Base-by-base conservation (phyloP, 1,284 basidiomycete species). In the Ustilago lituana region DNA sequence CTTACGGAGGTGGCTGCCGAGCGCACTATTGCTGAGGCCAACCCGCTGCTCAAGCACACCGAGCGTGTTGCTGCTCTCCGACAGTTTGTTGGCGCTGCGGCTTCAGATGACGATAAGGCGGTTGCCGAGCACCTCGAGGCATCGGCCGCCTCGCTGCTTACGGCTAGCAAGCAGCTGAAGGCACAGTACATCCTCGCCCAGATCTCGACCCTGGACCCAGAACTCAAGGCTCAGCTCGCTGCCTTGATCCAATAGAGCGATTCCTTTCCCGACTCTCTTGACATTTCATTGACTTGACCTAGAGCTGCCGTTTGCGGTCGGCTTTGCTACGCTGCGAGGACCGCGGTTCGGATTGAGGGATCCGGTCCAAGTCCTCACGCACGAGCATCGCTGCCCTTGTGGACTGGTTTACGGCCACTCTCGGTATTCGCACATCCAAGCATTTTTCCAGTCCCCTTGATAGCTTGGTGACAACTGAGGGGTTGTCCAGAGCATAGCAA, bases 1-100 rank as follows among this genome's bases (percentile, higher is more conserved):
- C 75, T 87, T 41, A 56, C 63, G 33, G 81, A 82, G 60, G 71
- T 72, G 17, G 61, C 65, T 22, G 71, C 68, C 29, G 57, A 66
- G 44, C 58, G 56, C 7, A 54, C 63, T 23, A 61, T 84, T 33
- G 73, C 61, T 3, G 67, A 50, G 23, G 83, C 82, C 38, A 73
- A 83, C 73, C 67, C 80, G 20, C 26, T 68, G 26, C 72, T 84
- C 55, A 74, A 74, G 40, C 74, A 76, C 29, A 51, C 57, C 38
- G 76, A 76, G 27, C 62, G 75, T 19, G 40, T 75, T 32, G 74
- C 59, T 31, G 63, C 67, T 26, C 51, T 83, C 49, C 57, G 69
- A 27, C 63, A 54, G 38, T 52, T 77, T 33, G 48, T 77, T 38
- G 64, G 68, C 12, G 59, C 73, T 33, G 78, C 77, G 38, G 50